A percentile compares a stretch with the other conserved stretches of the same genome.
Evolutionary conservation across 306 rosid species (phyloP).

Genomic region (Vicia villosa): DNA sequence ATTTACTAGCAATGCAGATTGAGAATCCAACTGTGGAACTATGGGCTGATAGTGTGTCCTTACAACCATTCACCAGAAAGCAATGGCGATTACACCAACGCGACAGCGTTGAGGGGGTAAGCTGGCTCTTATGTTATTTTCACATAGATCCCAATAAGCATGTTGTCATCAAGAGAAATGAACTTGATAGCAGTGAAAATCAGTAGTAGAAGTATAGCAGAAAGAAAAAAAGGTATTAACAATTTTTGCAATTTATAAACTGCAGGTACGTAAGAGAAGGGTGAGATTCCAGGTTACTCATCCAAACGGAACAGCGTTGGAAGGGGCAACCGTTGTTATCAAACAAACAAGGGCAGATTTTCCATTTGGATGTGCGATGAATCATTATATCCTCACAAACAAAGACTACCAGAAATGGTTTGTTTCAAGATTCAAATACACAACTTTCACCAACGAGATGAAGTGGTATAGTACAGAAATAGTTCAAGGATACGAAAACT

Average conservation of each 20-base stretch:
- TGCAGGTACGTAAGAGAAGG: constrained; percentile 61
- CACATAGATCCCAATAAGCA: neutral
- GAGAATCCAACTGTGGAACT: constrained; percentile 52
- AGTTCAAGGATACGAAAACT: constrained; percentile 60
- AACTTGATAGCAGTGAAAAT: neutral
- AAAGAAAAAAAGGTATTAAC: neutral
- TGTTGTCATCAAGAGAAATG: neutral
- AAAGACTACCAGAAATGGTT: constrained; percentile 64
- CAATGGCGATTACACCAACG: constrained; percentile 78
- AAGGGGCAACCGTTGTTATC: constrained; percentile 44
- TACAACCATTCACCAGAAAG: constrained; percentile 65
- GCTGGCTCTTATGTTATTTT: neutral
- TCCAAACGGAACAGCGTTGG: constrained; percentile 45
- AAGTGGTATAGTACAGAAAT: constrained; percentile 78
- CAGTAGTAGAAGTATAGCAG: neutral
- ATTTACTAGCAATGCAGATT: constrained; percentile 40
- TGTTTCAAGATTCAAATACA: constrained; percentile 54
- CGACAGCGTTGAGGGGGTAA: constrained; percentile 56
- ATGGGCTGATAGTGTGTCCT: constrained; percentile 67
- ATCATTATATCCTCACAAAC: constrained; percentile 55
- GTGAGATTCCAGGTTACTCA: constrained; percentile 53
- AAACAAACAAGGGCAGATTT: constrained; percentile 50
- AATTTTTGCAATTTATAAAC: constrained; percentile 1
- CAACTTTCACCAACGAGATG: constrained; percentile 82
- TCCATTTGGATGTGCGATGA: constrained; percentile 70